Conservation (phyloP, 2,329 filamentous ascomycete species). For the Aspergillus calidoustus region DNA sequence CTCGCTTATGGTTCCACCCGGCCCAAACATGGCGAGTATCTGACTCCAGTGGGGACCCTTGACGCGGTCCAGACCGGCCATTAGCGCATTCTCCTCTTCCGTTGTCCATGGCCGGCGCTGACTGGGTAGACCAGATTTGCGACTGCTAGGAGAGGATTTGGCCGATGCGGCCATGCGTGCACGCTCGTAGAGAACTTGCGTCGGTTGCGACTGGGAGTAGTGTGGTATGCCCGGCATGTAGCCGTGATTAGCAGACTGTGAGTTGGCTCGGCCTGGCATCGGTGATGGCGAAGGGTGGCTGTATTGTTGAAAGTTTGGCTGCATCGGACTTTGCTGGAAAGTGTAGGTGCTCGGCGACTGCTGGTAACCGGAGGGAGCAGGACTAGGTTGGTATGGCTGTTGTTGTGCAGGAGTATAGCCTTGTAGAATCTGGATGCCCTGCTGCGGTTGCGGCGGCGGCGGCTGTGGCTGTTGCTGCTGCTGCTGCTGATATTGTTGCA, state of each 20-base stretch:
- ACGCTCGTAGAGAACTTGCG: constrained; percentile 62
- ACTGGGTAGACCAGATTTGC: constrained; percentile 58
- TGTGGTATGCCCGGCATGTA: constrained; percentile 53
- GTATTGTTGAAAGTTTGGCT: constrained; percentile 48
- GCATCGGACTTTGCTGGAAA: constrained; percentile 47
- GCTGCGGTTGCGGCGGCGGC: constrained; percentile 35
- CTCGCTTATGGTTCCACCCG: constrained; percentile 77
- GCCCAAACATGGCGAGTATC: constrained; percentile 82
- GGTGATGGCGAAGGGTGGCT: constrained; percentile 38
- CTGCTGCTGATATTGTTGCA: constrained; percentile 25
- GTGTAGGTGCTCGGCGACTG: constrained; percentile 37
- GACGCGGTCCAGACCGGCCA: constrained; percentile 85
- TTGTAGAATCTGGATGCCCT: constrained; percentile 39
- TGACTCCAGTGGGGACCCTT: constrained; percentile 94
- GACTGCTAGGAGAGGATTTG: constrained; percentile 58
- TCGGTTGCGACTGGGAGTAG: constrained; percentile 54
- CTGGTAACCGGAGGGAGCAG: constrained; percentile 42
- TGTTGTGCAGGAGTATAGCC: constrained; percentile 42
- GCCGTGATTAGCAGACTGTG: constrained; percentile 45
- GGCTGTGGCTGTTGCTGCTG: constrained; percentile 29
- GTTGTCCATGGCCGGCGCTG: constrained; percentile 81
- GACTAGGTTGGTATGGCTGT: constrained; percentile 38
- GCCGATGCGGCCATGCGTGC: constrained; percentile 60
- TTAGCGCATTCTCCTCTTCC: constrained; percentile 87
- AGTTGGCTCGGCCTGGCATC: constrained; percentile 37